Evolutionary conservation across 2,329 filamentous ascomycete genomes (phyloP), one percentile per base, ranked within the genome.

Genomic region (Cytospora schulzeri): DNA sequence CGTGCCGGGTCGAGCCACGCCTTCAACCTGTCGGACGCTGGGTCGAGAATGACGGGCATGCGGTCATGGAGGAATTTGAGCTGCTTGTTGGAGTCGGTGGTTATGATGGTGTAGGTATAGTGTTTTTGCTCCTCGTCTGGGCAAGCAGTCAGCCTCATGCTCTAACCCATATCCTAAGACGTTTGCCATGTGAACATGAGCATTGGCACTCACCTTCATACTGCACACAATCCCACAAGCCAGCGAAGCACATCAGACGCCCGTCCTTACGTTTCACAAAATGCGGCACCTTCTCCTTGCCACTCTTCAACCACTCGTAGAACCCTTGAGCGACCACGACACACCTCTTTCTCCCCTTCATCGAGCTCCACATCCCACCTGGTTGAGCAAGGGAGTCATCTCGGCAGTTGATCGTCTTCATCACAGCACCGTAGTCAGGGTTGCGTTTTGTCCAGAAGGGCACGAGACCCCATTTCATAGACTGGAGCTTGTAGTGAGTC

Each of bases 381-480:
- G 89, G 83, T 12, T 89, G 85, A 7, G 86, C 81, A 24, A 98
- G 80, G 1, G 92, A 95, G 76, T 98, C 94, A 72, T 94, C 91
- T 3, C 94, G 88, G 75, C 94, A 98, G 77, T 99, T 98, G 76
- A 98, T 98, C 0, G 93, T 97, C 73, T 90, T 92, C 81, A 96
- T 83, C 75, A 92, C 82, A 1, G 88, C 87, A 29, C 85, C 83
- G 71, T 95, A 94, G 72, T 92, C 88, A 0, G 92, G 91, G 60
- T 88, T 88, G 15, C 89, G 84, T 78, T 94, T 96, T 4, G 91
- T 96, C 94, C 94, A 98, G 76, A 90, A 97, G 0, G 95, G 94
- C 17, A 98, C 83, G 8, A 99, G 83, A 0, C 94, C 95, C 95
- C 95, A 99, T 83, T 92, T 94, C 91, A 98, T 98, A 2, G 88